These are phyloP conservation scores for Psophocarpus tetragonolobus DNA, from an alignment of 306 rosid species.

Conservation along the genomic window DNA sequence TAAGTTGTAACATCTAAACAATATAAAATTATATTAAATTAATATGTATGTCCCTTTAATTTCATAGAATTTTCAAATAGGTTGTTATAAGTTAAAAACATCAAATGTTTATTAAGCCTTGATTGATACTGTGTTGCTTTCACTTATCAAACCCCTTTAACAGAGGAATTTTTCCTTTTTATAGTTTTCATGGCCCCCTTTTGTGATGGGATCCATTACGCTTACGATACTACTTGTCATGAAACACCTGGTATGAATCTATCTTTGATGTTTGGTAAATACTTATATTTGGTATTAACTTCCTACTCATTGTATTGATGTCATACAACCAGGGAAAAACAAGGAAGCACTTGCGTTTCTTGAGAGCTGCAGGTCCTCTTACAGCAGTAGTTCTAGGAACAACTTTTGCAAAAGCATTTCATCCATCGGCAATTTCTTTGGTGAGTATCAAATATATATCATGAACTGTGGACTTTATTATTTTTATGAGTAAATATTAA, in stretches of 20 bases:
- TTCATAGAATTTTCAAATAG: neutral
- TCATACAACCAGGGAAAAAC: conserved; percentile 75
- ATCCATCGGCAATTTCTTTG: conserved; percentile 83
- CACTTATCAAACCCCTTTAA: conserved; percentile 37
- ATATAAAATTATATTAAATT: neutral
- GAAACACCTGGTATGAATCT: conserved; percentile 85
- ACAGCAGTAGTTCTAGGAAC: conserved; percentile 86
- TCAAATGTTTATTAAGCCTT: too few species aligned
- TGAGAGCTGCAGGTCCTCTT: conserved; percentile 95
- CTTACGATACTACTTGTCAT: conserved; percentile 74
- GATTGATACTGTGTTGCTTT: conserved; percentile 5
- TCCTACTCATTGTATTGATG: conserved; percentile 37
- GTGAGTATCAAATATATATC: conserved; percentile 53
- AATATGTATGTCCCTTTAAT: neutral
- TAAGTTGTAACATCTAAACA: neutral
- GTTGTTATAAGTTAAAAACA: too few species aligned
- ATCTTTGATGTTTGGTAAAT: conserved; percentile 32
- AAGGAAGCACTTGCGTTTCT: conserved; percentile 78
- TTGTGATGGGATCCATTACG: conserved; percentile 83
- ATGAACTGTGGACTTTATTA: conserved; percentile 25
- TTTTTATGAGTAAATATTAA: too few species aligned
- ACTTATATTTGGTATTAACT: conserved; percentile 12
- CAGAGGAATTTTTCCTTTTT: conserved; percentile 44
- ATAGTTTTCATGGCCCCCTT: conserved; percentile 94
- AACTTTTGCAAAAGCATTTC: conserved; percentile 59